Base-by-base conservation (phyloP, 495 filamentous ascomycete species). In the Evansstolkia leycettana region DNA sequence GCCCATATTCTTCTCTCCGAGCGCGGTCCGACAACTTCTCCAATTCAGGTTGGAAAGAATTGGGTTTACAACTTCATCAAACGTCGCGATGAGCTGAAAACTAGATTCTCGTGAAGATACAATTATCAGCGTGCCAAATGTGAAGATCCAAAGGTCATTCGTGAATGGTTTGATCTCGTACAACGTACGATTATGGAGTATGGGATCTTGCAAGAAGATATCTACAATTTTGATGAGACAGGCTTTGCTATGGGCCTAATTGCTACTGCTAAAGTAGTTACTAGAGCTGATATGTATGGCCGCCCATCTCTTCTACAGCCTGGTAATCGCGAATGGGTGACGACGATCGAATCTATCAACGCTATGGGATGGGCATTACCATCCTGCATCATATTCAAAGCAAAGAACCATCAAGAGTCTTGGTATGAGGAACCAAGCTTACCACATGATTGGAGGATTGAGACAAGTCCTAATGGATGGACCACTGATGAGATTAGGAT, bases 211-310 rank as follows among this genome's bases (percentile, higher is more conserved):
- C 40, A 56, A n/a, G 42, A 55, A 14, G 55, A 67, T 50, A 53
- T 57, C 17, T 62, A 62, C 33, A 66, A 64, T 40, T 64, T 69
- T 42, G 50, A 69, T 42, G 49, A 67, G 41, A 60, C 48, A 31
- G 45, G 55, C 25, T 49, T 63, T 48, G 26, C 49, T 16, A 61
- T 69, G 28, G 53, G 53, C 16, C 31, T 58, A 27, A 52, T 58
- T 38, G 20, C 29, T 11, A 41, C 43, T 36, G 39, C 25, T 27
- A 51, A 49, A 40, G 50, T 63, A 37, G 33, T 60, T 40, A 57
- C 41, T 23, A 34, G 39, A 16, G 39, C 45, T 32, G 39, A 63
- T 31, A 36, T 40, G 17, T 9, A 7, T 40, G 29, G 36, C 14
- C 42, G 37, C 32, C 32, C 34, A 10, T 44, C 37, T 11, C 14